phyloP scores from a whole-genome alignment of 257 asterid genomes.

The Capsicum chinense region DNA sequence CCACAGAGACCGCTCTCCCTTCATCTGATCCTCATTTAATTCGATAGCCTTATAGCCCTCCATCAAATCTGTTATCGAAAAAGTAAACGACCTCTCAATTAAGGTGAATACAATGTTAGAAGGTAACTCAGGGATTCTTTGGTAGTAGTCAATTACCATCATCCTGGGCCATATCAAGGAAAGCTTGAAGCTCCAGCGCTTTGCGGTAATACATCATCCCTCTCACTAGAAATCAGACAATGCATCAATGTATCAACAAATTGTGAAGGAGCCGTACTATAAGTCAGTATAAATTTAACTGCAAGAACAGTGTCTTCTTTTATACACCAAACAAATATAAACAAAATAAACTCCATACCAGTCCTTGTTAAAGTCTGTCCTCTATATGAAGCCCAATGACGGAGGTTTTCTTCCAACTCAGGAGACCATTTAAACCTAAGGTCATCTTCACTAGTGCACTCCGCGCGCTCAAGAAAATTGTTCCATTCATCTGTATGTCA shows the following conservation, averaged over 20 bases:
- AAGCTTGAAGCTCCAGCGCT: conserved; percentile 97
- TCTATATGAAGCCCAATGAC: conserved; percentile 98
- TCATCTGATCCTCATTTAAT: conserved; percentile 93
- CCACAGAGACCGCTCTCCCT: conserved; percentile 95
- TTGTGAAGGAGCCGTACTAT: not conserved
- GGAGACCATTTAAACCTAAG: conserved; percentile 69
- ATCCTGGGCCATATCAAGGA: conserved; percentile 99
- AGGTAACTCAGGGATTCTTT: not conserved
- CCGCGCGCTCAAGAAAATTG: conserved; percentile 90
- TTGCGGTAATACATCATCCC: conserved; percentile 99
- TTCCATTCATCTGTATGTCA: conserved; percentile 84
- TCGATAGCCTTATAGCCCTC: conserved; percentile 98
- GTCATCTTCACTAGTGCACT: conserved; percentile 68
- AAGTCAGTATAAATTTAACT: not conserved
- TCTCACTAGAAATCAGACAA: conserved; percentile 62
- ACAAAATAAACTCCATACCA: conserved; percentile 49
- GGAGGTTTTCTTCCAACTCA: conserved; percentile 77
- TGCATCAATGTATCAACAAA: conserved; percentile 26
- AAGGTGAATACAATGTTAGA: not conserved
- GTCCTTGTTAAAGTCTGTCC: conserved; percentile 97
- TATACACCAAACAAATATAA: not conserved
- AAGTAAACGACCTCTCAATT: conserved; percentile 15
- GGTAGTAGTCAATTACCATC: conserved; percentile 59
- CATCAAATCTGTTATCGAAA: conserved; percentile 72
- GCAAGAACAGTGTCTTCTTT: not conserved